phyloP scores from a whole-genome alignment of 2,329 filamentous ascomycete species.

The Xylariaceae sp. region DNA sequence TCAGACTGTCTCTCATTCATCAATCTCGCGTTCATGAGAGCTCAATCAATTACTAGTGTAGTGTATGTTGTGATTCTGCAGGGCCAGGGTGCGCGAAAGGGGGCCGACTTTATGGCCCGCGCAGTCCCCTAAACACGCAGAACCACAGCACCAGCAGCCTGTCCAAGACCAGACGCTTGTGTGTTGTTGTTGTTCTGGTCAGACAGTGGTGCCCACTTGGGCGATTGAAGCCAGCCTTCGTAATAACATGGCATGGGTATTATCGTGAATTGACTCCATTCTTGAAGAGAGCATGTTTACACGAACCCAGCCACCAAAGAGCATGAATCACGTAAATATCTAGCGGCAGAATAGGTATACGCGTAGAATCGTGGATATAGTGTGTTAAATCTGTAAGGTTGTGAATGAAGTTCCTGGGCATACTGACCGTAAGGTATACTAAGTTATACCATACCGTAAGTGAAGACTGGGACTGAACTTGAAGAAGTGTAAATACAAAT shows the following conservation, averaged over 20 bases:
- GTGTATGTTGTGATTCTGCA: slow-evolving; percentile 21
- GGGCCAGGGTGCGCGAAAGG: slow-evolving; percentile 26
- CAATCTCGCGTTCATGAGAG: slow-evolving; percentile 14
- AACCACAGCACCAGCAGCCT: slow-evolving; percentile 18
- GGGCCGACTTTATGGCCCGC: slow-evolving; percentile 26
- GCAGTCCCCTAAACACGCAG: slow-evolving; percentile 13
- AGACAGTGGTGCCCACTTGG: slow-evolving; percentile 28
- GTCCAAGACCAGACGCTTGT: slow-evolving; percentile 3
- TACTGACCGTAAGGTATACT: no score
- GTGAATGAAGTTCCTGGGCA: no score
- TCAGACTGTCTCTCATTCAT: slow-evolving; percentile 10
- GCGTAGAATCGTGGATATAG: not conserved
- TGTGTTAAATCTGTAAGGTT: no score
- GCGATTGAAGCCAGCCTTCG: slow-evolving; percentile 20
- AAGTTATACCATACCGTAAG: no score
- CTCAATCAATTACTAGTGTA: not conserved
- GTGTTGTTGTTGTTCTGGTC: slow-evolving; percentile 37
- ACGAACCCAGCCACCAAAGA: slow-evolving; percentile 13
- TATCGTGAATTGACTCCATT: slow-evolving; percentile 21
- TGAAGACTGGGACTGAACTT: no score
- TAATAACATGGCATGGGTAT: slow-evolving; percentile 18
- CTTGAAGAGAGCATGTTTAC: slow-evolving; percentile 14
- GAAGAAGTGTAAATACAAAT: no score
- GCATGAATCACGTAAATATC: slow-evolving; percentile 1
- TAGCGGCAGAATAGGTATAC: not conserved